Conservation (phyloP, 768 basidiomycete genomes). For the Trametes elegans region DNA sequence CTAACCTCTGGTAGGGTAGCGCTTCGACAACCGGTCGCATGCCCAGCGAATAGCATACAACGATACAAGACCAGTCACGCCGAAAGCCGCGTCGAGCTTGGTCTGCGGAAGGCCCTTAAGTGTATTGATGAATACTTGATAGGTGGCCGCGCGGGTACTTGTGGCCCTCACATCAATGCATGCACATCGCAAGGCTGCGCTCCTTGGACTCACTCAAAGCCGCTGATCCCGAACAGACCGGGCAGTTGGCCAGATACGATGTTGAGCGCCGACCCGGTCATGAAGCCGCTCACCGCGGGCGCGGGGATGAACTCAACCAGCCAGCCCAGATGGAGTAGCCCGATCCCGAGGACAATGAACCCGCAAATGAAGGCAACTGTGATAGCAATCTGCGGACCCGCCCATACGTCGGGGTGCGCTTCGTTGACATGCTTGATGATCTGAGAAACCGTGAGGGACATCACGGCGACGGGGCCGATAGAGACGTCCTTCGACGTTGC, state of each 20-base stretch:
- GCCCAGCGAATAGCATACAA: constrained; percentile 68
- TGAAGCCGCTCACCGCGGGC: constrained; percentile 82
- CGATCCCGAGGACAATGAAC: constrained; percentile 87
- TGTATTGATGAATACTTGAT: constrained; percentile 86
- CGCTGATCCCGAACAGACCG: constrained; percentile 80
- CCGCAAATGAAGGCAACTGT: constrained; percentile 85
- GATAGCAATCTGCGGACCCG: constrained; percentile 73
- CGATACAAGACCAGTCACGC: constrained; percentile 65
- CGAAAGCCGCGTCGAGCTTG: constrained; percentile 83
- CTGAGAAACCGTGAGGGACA: constrained; percentile 84
- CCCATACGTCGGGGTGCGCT: constrained; percentile 53
- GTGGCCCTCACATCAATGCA: constrained; percentile 15
- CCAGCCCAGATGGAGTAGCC: constrained; percentile 89
- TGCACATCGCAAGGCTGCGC: background rate
- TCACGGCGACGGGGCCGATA: constrained; percentile 96
- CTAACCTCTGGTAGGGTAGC: constrained; percentile 61
- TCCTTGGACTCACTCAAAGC: constrained; percentile 61
- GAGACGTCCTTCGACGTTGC: constrained; percentile 97
- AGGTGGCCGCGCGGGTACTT: constrained; percentile 83
- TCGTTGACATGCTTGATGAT: constrained; percentile 67
- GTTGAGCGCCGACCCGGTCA: constrained; percentile 94
- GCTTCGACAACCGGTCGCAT: constrained; percentile 49
- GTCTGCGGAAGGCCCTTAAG: constrained; percentile 74
- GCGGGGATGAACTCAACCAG: constrained; percentile 90
- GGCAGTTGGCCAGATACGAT: constrained; percentile 88